Conservation (phyloP, 139 green algal species). For the Chlamydomonas schloesseri region DNA sequence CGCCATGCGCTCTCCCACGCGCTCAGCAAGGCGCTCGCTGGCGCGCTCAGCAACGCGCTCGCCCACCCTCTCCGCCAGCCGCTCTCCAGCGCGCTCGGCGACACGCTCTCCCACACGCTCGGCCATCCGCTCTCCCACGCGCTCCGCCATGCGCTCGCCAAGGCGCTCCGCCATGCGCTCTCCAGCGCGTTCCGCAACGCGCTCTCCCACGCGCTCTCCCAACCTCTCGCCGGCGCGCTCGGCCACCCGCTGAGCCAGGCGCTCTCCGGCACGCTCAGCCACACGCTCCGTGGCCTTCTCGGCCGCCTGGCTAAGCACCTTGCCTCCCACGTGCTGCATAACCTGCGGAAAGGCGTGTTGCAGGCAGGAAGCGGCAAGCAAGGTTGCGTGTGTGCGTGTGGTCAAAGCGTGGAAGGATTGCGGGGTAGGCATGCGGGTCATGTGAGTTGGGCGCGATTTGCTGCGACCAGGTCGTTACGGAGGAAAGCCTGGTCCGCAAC, state of each 20-base stretch:
- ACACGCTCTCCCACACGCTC: slow-evolving; percentile 45
- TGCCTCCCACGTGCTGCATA: slow-evolving; percentile 51
- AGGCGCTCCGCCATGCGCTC: slow-evolving; percentile 48
- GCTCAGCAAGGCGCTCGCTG: slow-evolving; percentile 40
- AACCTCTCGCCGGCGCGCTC: slow-evolving; percentile 45
- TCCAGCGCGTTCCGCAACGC: slow-evolving; percentile 6
- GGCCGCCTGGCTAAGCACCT: slow-evolving; percentile 32
- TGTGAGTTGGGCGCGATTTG: too few species aligned
- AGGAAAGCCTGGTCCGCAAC: too few species aligned
- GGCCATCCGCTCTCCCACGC: slow-evolving; percentile 36
- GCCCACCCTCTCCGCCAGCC: slow-evolving; percentile 1
- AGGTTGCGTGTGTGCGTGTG: not conserved
- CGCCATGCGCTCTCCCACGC: slow-evolving; percentile 27
- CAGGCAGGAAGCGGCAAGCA: not conserved
- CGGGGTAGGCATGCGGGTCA: not conserved
- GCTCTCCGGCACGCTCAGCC: slow-evolving; percentile 50
- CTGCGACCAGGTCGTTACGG: too few species aligned
- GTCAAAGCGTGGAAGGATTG: too few species aligned
- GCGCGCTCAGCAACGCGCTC: slow-evolving; percentile 45
- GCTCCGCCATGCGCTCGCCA: slow-evolving; percentile 17
- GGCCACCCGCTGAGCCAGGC: too few species aligned
- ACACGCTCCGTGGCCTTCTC: slow-evolving; percentile 39
- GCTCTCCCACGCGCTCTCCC: slow-evolving; percentile 33
- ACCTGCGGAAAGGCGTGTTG: not conserved
- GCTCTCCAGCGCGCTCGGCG: slow-evolving; percentile 30